phyloP scores from a whole-genome alignment of 768 basidiomycete species.

The Multifurca ochricompacta region DNA sequence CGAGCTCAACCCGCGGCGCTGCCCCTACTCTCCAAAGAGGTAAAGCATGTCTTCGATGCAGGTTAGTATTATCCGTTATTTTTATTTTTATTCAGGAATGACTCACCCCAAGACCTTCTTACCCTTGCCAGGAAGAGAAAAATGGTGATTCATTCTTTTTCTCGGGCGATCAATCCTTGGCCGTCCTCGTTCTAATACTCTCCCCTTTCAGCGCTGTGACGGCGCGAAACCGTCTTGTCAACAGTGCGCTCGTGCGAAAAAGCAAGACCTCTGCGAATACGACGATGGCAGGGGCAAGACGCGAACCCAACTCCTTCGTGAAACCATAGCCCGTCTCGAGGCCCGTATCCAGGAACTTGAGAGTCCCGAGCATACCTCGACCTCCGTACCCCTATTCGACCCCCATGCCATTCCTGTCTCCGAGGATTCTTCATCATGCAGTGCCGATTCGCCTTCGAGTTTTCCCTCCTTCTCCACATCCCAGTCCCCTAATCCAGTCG shows the following conservation, averaged over 20 bases:
- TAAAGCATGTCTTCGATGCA: constrained; percentile 23
- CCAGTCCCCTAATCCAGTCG: constrained; percentile 28
- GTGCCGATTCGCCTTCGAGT: constrained; percentile 28
- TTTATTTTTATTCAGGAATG: too few relatives aligned
- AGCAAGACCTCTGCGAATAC: constrained; percentile 66
- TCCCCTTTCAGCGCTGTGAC: constrained; percentile 55
- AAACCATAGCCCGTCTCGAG: constrained; percentile 68
- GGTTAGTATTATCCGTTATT: constrained; percentile 9
- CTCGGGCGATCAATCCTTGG: neutral
- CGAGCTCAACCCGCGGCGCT: constrained; percentile 13
- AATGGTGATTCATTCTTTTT: constrained; percentile 10
- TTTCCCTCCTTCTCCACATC: constrained; percentile 29
- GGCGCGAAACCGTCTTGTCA: constrained; percentile 70
- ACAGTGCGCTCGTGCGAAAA: constrained; percentile 73
- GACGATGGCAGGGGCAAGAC: constrained; percentile 83
- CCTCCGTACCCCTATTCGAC: constrained; percentile 63
- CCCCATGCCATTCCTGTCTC: constrained; percentile 40
- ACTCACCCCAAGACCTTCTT: too few relatives aligned
- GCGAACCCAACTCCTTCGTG: constrained; percentile 68
- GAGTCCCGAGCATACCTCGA: constrained; percentile 61
- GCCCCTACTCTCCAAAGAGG: constrained; percentile 22
- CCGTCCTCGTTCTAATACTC: neutral
- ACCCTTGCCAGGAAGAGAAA: constrained; percentile 18
- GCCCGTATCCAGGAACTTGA: constrained; percentile 66
- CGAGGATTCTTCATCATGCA: constrained; percentile 30